A percentile compares a stretch with the other conserved stretches of the same genome.
phyloP scores from a whole-genome alignment of 1,284 basidiomycete species.

The Puccinia coronata region DNA sequence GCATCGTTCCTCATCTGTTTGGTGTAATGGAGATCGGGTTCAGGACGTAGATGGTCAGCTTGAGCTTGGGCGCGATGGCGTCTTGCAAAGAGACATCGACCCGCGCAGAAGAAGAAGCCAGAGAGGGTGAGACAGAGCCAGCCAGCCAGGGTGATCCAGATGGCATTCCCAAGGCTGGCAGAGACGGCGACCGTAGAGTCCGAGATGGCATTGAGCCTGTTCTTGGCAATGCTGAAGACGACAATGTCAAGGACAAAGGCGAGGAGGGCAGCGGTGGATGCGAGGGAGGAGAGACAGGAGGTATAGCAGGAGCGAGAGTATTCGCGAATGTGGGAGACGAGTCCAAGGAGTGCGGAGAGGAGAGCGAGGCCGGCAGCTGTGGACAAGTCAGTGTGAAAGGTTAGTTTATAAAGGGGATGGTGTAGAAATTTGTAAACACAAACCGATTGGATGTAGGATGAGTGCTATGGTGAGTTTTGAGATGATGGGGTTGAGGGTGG shows the following conservation, averaged over 20 bases:
- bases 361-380: conserved; percentile 35
- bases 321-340: conserved; percentile 12
- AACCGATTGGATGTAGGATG: conserved; percentile 41
- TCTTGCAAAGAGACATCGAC: background rate
- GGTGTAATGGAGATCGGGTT: conserved; percentile 15
- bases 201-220: conserved; percentile 4
- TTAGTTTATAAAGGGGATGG: background rate
- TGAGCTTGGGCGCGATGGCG: background rate
- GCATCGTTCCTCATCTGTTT: conserved; percentile 23
- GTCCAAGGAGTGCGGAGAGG: conserved; percentile 14
- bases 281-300: conserved; percentile 22
- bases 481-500: no score
- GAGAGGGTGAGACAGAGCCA: conserved; percentile 2
- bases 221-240: conserved; percentile 21
- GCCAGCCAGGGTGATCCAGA: conserved; percentile 40
- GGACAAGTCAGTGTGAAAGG: background rate
- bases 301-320: conserved; percentile 20
- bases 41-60: conserved; percentile 9
- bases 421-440: background rate
- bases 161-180: conserved; percentile 25
- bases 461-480: conserved; percentile 23
- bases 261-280: conserved; percentile 11
- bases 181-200: no score
- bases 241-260: conserved; percentile 39
- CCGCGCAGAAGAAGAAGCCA: background rate